Percentiles rank a stretch among this genome's conserved stretches.
These are phyloP conservation scores for Arthroderma sp. DNA, from an alignment of 2,329 filamentous ascomycete species.

Conservation along the genomic window DNA sequence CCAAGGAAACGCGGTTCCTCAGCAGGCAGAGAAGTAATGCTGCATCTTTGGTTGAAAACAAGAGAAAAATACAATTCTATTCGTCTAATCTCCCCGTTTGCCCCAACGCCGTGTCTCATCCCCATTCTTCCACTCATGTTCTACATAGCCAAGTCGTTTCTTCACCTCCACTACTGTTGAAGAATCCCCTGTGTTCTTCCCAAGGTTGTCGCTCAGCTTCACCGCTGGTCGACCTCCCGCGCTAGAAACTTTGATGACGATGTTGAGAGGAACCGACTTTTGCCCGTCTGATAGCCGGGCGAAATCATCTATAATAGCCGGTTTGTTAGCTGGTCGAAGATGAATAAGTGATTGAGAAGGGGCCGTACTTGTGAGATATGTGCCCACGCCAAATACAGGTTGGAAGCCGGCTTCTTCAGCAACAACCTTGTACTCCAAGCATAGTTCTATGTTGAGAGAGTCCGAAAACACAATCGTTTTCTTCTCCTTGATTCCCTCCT, in stretches of 20 bases:
- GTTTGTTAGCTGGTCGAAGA: background rate
- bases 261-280: constrained; percentile 87
- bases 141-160: constrained; percentile 68
- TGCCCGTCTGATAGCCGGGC: constrained; percentile 54
- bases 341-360: background rate
- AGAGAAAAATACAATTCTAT: too few relatives aligned
- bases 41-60: too few relatives aligned
- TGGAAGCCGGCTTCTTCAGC: constrained; percentile 70
- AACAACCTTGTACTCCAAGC: constrained; percentile 75
- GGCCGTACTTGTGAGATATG: constrained; percentile 64
- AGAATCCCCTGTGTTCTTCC: constrained; percentile 88
- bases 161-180: constrained; percentile 72
- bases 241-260: constrained; percentile 91
- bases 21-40: too few relatives aligned
- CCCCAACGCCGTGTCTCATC: constrained; percentile 80
- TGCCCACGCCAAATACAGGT: constrained; percentile 86
- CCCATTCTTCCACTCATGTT: constrained; percentile 69
- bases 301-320: constrained; percentile 55
- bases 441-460: constrained; percentile 79
- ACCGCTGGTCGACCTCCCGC: constrained; percentile 69
- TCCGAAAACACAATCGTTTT: constrained; percentile 95
- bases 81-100: constrained; percentile 8
- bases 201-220: constrained; percentile 83
- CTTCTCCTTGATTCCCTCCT: constrained; percentile 58
- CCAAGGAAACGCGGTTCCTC: too few relatives aligned